Percentiles rank a stretch among this genome's conserved stretches.
Conservation (phyloP, 2,329 filamentous ascomycete species). For the Sclerotinia glacialis region DNA sequence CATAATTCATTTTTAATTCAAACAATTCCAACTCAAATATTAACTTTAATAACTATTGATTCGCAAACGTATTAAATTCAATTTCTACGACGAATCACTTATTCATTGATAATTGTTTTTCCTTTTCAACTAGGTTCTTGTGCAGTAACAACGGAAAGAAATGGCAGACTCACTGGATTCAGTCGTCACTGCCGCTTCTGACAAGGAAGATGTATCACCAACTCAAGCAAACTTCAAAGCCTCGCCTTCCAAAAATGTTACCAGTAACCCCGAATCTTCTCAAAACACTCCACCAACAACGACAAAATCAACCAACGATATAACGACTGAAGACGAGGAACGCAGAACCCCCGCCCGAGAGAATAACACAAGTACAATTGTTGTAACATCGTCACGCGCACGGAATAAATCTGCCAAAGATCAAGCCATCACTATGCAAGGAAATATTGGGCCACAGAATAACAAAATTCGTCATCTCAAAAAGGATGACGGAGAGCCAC, state of each 20-base stretch:
- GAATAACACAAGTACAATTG: constrained; percentile 28
- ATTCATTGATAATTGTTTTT: neutral
- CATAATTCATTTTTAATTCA: neutral
- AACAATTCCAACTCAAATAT: neutral
- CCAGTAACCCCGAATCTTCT: constrained; percentile 31
- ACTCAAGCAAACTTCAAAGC: constrained; percentile 17
- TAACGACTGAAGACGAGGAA: constrained; percentile 38
- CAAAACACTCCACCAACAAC: constrained; percentile 30
- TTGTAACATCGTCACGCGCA: constrained; percentile 26
- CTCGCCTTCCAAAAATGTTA: constrained; percentile 34
- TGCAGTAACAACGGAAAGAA: constrained; percentile 4
- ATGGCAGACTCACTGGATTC: constrained; percentile 20
- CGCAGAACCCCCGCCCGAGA: constrained; percentile 32
- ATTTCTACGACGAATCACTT: neutral
- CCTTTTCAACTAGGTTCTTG: neutral
- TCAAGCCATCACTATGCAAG: constrained; percentile 33
- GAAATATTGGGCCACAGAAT: constrained; percentile 10
- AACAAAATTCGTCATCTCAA: constrained; percentile 79
- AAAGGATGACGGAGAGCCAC: constrained; percentile 82
- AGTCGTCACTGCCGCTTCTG: constrained; percentile 31
- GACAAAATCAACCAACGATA: constrained; percentile 30
- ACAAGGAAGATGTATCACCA: constrained; percentile 25
- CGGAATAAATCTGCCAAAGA: constrained; percentile 27
- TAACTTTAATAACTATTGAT: neutral
- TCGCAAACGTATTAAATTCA: neutral